These are phyloP conservation scores for Fusarium citri DNA, from an alignment of 2,329 filamentous ascomycete genomes.

Conservation along the genomic window DNA sequence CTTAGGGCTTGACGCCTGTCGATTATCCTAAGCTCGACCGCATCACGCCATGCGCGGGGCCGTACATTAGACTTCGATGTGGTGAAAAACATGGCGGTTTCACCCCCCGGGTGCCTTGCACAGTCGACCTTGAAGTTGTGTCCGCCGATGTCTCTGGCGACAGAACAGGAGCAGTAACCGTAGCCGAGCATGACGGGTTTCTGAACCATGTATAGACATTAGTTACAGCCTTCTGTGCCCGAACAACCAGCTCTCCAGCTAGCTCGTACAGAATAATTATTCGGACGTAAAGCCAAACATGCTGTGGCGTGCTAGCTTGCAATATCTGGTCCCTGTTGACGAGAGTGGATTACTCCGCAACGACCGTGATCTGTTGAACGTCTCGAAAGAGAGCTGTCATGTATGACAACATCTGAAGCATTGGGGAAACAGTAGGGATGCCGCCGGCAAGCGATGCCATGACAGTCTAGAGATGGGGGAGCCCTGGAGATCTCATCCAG, in stretches of 20 bases:
- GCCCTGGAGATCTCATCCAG: constrained; percentile 39
- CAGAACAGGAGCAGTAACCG: constrained; percentile 40
- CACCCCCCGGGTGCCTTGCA: constrained; percentile 40
- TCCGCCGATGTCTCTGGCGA: constrained; percentile 22
- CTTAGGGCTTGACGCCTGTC: constrained; percentile 9
- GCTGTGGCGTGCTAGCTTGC: constrained; percentile 23
- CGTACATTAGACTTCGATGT: constrained; percentile 31
- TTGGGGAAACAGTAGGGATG: constrained; percentile 26
- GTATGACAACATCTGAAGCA: constrained; percentile 32
- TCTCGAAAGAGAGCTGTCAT: constrained; percentile 35
- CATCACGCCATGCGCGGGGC: constrained; percentile 21
- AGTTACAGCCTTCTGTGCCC: constrained; percentile 27
- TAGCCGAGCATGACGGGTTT: constrained; percentile 41
- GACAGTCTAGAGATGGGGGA: constrained; percentile 29
- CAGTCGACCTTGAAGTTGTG: constrained; percentile 18
- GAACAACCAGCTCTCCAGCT: constrained; percentile 17
- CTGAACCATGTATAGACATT: constrained; percentile 25
- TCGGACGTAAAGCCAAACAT: constrained; percentile 29
- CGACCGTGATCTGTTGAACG: constrained; percentile 26
- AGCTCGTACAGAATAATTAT: constrained; percentile 36
- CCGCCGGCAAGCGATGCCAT: constrained; percentile 36
- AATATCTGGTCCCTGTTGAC: constrained; percentile 39
- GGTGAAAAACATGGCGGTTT: constrained; percentile 39
- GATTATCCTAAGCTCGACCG: constrained; percentile 11
- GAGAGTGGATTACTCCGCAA: constrained; percentile 29